A percentile compares a stretch with the other conserved stretches of the same genome.
Conservation (phyloP, 2,329 filamentous ascomycete genomes). For the Rhexocercosporidium sp. region DNA sequence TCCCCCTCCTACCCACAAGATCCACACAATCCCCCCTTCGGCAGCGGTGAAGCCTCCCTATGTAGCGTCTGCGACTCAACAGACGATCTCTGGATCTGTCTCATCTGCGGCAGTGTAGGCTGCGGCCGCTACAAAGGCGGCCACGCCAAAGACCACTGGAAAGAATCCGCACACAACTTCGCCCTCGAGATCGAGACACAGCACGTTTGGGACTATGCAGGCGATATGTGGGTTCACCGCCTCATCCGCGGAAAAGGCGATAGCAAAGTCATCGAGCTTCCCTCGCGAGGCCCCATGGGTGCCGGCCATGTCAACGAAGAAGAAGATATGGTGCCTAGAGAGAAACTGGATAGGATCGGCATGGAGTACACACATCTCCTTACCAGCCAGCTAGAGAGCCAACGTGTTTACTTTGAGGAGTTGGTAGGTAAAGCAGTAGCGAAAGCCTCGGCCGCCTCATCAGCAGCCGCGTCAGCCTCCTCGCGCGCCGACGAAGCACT, state of each 20-base stretch:
- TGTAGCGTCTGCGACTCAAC: slow-evolving; percentile 82
- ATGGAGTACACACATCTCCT: slow-evolving; percentile 95
- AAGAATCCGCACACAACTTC: slow-evolving; percentile 87
- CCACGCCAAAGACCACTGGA: slow-evolving; percentile 93
- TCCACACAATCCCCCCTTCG: slow-evolving; percentile 62
- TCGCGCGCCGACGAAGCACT: slow-evolving; percentile 55
- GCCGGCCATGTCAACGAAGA: slow-evolving; percentile 40
- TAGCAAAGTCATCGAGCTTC: slow-evolving; percentile 90
- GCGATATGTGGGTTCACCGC: slow-evolving; percentile 94
- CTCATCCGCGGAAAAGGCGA: slow-evolving; percentile 93
- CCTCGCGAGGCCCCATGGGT: slow-evolving; percentile 47
- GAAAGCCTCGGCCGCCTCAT: slow-evolving; percentile 79
- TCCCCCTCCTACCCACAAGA: slow-evolving; percentile 44
- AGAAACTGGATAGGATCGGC: slow-evolving; percentile 77
- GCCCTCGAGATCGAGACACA: slow-evolving; percentile 92
- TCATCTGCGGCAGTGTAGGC: slow-evolving; percentile 90
- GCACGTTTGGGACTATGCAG: slow-evolving; percentile 97
- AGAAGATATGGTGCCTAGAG: slow-evolving; percentile 73
- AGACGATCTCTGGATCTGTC: slow-evolving; percentile 90
- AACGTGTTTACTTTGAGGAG: slow-evolving; percentile 93
- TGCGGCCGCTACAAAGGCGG: slow-evolving; percentile 94
- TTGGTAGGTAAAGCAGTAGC: slow-evolving; percentile 87
- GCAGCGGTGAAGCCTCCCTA: slow-evolving; percentile 67
- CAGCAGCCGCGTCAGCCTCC: slow-evolving; percentile 67
- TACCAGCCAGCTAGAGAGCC: slow-evolving; percentile 89